Conservation (phyloP, 1,139 yeast genomes). For the Yueomyces sp. region DNA sequence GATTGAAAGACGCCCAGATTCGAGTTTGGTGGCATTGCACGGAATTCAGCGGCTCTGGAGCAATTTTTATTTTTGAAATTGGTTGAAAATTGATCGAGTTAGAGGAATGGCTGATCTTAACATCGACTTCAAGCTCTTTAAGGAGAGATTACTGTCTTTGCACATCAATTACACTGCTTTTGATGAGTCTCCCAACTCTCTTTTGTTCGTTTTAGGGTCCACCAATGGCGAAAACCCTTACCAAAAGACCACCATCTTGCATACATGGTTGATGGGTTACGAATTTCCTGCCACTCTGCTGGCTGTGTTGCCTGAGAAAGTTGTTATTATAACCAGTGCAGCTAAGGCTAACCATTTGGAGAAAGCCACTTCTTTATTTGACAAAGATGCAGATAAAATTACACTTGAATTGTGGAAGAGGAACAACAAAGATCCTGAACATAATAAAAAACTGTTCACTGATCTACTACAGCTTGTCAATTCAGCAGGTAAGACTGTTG, state of each 20-base stretch:
- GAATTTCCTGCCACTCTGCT: slow-evolving; percentile 88
- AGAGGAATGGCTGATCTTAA: slow-evolving; percentile 16
- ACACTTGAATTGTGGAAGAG: slow-evolving; percentile 63
- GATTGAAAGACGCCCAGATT: too few relatives aligned
- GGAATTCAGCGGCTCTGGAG: background rate
- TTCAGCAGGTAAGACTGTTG: slow-evolving; percentile 35
- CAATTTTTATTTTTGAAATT: background rate
- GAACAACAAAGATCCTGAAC: slow-evolving; percentile 62
- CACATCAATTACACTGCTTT: slow-evolving; percentile 24
- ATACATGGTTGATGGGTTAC: slow-evolving; percentile 87
- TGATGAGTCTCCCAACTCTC: slow-evolving; percentile 38
- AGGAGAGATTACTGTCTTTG: slow-evolving; percentile 22
- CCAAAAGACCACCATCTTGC: slow-evolving; percentile 77
- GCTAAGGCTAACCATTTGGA: slow-evolving; percentile 78
- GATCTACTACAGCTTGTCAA: slow-evolving; percentile 43
- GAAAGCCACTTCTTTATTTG: slow-evolving; percentile 15
- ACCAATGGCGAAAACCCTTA: slow-evolving; percentile 82
- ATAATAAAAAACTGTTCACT: slow-evolving; percentile 53
- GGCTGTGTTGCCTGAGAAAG: slow-evolving; percentile 47
- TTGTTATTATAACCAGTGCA: slow-evolving; percentile 63
- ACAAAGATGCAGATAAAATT: slow-evolving; percentile 16
- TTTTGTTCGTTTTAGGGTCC: slow-evolving; percentile 68
- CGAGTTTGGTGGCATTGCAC: too few relatives aligned
- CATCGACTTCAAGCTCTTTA: slow-evolving; percentile 33
- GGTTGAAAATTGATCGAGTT: background rate